phyloP scores from a whole-genome alignment of 2,329 filamentous ascomycete genomes.

The Aspergillaceae sp. region DNA sequence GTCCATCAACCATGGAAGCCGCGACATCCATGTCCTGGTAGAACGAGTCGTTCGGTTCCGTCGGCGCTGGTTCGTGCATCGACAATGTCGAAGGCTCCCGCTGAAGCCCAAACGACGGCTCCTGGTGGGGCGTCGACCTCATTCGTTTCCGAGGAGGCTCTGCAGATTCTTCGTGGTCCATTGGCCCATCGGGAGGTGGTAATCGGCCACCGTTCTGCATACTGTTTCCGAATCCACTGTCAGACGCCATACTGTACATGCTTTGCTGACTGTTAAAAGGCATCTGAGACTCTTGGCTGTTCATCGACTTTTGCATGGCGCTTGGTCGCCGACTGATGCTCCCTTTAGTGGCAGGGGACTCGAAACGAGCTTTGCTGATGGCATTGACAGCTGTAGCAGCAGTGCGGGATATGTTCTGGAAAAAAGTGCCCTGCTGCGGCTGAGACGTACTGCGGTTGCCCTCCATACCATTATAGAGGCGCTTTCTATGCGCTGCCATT shows the following conservation, averaged over 20 bases:
- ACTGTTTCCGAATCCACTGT: constrained; percentile 61
- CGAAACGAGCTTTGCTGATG: constrained; percentile 91
- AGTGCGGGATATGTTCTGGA: constrained; percentile 91
- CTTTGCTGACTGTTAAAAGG: constrained; percentile 75
- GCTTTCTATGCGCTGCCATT: constrained; percentile 89
- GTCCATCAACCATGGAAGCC: constrained; percentile 20
- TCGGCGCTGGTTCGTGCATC: constrained; percentile 36
- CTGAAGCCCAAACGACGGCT: constrained; percentile 26
- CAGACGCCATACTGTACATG: constrained; percentile 58
- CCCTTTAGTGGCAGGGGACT: constrained; percentile 66
- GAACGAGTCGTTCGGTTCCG: constrained; percentile 40
- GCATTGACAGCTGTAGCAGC: constrained; percentile 89
- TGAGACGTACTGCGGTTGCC: constrained; percentile 52
- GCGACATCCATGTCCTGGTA: constrained; percentile 34
- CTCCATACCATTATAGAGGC: constrained; percentile 75
- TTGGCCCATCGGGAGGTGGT: constrained; percentile 35
- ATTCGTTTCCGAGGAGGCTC: constrained; percentile 78
- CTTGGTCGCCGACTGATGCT: constrained; percentile 58
- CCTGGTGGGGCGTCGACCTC: constrained; percentile 47
- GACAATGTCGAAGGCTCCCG: constrained; percentile 27
- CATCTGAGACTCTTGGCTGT: constrained; percentile 56
- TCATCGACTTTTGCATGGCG: constrained; percentile 60
- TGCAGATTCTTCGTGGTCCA: constrained; percentile 47
- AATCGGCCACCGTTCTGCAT: constrained; percentile 48
- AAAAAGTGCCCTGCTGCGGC: constrained; percentile 72